Conservation (phyloP, 2,329 filamentous ascomycete genomes). For the Verruconis gallopava region DNA sequence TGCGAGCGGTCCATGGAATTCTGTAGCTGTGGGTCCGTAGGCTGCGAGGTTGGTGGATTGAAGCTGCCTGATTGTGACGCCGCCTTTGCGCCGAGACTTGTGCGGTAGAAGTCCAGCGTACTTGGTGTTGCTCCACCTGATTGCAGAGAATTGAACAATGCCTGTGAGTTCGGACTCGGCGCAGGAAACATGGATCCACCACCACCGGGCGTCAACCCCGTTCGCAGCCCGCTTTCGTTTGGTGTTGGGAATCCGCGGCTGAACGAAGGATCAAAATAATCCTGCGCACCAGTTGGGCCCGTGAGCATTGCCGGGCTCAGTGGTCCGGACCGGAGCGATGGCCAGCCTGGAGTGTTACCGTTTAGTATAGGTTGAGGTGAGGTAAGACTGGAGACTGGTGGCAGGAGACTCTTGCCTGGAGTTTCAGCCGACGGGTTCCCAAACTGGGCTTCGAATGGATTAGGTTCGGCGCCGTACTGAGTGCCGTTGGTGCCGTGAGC, state of each 20-base stretch:
- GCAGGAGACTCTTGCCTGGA: constrained; percentile 66
- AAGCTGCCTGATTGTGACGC: constrained; percentile 30
- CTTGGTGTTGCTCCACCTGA: constrained; percentile 76
- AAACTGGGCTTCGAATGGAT: constrained; percentile 96
- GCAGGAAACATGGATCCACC: constrained; percentile 96
- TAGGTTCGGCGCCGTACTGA: constrained; percentile 66
- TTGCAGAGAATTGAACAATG: constrained; percentile 65
- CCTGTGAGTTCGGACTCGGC: constrained; percentile 75
- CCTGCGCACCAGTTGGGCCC: constrained; percentile 55
- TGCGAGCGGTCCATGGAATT: constrained; percentile 45
- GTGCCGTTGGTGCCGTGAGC: constrained; percentile 21
- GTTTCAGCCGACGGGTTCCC: constrained; percentile 57
- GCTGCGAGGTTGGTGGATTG: constrained; percentile 30
- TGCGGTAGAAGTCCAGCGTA: constrained; percentile 88
- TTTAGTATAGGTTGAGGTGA: constrained; percentile 74
- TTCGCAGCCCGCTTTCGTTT: constrained; percentile 88
- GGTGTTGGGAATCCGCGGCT: constrained; percentile 83
- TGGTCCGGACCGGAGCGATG: constrained; percentile 78
- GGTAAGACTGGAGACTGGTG: constrained; percentile 79
- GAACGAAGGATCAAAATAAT: constrained; percentile 79
- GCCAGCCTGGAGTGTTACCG: constrained; percentile 67
- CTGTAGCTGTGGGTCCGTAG: constrained; percentile 26
- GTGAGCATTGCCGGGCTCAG: constrained; percentile 96
- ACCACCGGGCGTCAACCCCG: constrained; percentile 84
- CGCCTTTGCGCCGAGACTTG: constrained; percentile 69